Percentiles rank a stretch among this genome's conserved stretches.
Conservation (phyloP, 2,329 filamentous ascomycete genomes). For the Myriosclerotinia scirpicola region DNA sequence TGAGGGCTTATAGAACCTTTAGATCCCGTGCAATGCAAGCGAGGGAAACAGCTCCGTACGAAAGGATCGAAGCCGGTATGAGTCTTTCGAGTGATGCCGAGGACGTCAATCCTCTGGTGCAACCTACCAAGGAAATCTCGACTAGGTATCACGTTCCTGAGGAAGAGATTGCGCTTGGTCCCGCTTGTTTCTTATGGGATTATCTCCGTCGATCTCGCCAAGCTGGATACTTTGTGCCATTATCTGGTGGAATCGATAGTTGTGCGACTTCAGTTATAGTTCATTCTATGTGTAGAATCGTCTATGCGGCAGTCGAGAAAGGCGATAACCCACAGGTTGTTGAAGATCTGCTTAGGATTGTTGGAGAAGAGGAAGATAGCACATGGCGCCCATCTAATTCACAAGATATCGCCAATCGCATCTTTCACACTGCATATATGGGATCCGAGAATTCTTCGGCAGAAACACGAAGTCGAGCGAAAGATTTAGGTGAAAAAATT, state of each 20-base stretch:
- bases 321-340: slow-evolving; percentile 54
- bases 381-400: slow-evolving; percentile 45
- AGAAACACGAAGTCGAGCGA: slow-evolving; percentile 62
- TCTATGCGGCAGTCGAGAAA: slow-evolving; percentile 52
- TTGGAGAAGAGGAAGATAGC: slow-evolving; percentile 48
- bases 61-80: slow-evolving; percentile 45
- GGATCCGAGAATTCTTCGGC: slow-evolving; percentile 42
- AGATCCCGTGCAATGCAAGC: slow-evolving; percentile 31
- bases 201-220: slow-evolving; percentile 18
- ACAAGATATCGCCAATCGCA: slow-evolving; percentile 56
- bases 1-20: slow-evolving; percentile 56
- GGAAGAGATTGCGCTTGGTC: slow-evolving; percentile 22
- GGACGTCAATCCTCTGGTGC: slow-evolving; percentile 47
- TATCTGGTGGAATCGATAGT: slow-evolving; percentile 23
- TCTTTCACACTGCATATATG: slow-evolving; percentile 55
- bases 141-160: slow-evolving; percentile 17
- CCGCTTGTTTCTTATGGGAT: slow-evolving; percentile 24
- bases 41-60: slow-evolving; percentile 42
- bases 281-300: slow-evolving; percentile 48
- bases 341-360: slow-evolving; percentile 51
- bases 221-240: slow-evolving; percentile 24
- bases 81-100: slow-evolving; percentile 45
- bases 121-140: slow-evolving; percentile 27
- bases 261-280: slow-evolving; percentile 22
- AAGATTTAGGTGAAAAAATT: slow-evolving; percentile 59